Percentiles rank a stretch among this genome's conserved stretches.
Evolutionary conservation across 179 eudicot species (phyloP).

Genomic region (Vitellaria paradoxa): DNA sequence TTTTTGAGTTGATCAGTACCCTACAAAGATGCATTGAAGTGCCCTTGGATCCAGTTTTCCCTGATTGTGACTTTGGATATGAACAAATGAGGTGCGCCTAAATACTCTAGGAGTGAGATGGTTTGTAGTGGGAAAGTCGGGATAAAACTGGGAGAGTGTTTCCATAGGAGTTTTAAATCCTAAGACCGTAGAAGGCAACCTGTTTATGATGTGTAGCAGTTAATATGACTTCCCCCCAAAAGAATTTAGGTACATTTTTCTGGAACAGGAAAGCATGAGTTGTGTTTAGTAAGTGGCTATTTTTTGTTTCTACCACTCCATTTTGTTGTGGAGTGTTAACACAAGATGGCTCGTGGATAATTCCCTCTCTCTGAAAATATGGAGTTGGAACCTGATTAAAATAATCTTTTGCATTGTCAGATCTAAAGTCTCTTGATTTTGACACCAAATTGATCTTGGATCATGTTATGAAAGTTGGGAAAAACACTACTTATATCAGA

Average conservation of each 20-base stretch:
- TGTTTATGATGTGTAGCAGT: constrained; percentile 15
- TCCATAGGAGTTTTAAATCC: background rate
- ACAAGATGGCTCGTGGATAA: background rate
- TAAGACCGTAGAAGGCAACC: background rate
- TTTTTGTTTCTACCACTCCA: constrained; percentile 10
- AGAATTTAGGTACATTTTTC: background rate
- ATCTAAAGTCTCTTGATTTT: background rate
- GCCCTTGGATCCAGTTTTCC: constrained; percentile 13
- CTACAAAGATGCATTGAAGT: background rate
- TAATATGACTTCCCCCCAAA: background rate
- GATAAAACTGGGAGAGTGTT: background rate
- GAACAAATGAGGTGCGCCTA: background rate
- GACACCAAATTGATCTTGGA: constrained; percentile 7
- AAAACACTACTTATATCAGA: background rate
- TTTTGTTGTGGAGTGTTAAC: constrained; percentile 3
- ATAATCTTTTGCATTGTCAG: constrained; percentile 15
- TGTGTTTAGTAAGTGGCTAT: background rate
- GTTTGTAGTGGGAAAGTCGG: background rate
- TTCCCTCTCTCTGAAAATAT: background rate
- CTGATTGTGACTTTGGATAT: background rate
- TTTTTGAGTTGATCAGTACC: background rate
- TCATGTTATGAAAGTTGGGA: background rate
- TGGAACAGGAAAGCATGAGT: background rate
- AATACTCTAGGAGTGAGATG: background rate
- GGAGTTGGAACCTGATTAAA: constrained; percentile 6